Evolutionary conservation across 495 filamentous ascomycete species (phyloP).

Genomic region (Rostrohypoxylon terebratum): DNA sequence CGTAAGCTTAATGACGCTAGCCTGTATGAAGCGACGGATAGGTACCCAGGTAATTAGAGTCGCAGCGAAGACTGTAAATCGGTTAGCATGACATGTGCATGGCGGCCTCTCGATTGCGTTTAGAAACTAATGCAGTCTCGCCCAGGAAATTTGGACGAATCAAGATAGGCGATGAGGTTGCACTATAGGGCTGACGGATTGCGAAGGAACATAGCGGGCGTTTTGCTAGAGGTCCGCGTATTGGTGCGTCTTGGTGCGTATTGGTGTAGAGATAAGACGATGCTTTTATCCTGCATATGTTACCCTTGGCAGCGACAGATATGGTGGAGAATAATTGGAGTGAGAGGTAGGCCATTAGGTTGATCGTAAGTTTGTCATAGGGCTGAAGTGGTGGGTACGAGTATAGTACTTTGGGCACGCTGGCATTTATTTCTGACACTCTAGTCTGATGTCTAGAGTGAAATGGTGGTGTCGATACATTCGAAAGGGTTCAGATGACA

Average conservation of each 20-base stretch:
- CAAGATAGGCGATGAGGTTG: slow-evolving; percentile 30
- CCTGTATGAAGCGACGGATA: neutral
- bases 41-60: neutral
- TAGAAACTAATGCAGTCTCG: slow-evolving; percentile 29
- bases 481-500: slow-evolving; percentile 6
- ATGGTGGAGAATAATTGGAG: slow-evolving; percentile 42
- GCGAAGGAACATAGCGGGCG: slow-evolving; percentile 14
- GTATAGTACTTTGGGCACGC: slow-evolving; percentile 28
- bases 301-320: slow-evolving; percentile 30
- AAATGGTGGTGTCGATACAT: slow-evolving; percentile 3
- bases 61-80: neutral
- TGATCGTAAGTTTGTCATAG: slow-evolving; percentile 42
- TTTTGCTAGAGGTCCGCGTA: slow-evolving; percentile 21
- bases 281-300: slow-evolving; percentile 34
- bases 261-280: slow-evolving; percentile 29
- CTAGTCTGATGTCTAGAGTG: slow-evolving; percentile 1
- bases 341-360: slow-evolving; percentile 23
- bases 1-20: slow-evolving; percentile 3
- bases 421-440: slow-evolving; percentile 14
- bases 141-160: slow-evolving; percentile 25
- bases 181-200: slow-evolving; percentile 46
- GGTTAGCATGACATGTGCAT: slow-evolving; percentile 13
- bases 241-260: slow-evolving; percentile 20
- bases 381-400: slow-evolving; percentile 51
- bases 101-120: slow-evolving; percentile 39